These are phyloP conservation scores for Aspergillus sp. DNA, from an alignment of 2,329 filamentous ascomycete genomes.

Conservation along the genomic window DNA sequence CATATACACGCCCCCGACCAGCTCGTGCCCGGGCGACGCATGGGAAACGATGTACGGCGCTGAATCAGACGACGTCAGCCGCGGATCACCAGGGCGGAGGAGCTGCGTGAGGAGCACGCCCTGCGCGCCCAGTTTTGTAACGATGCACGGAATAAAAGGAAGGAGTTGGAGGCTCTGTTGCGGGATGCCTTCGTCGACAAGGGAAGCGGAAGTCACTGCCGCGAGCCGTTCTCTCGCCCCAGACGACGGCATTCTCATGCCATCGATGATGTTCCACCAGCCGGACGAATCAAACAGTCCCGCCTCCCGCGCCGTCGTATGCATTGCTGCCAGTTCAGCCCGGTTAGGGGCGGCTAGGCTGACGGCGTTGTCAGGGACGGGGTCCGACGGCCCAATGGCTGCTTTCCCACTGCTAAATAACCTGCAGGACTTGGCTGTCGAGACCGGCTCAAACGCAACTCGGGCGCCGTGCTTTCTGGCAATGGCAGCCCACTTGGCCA, in stretches of 20 bases:
- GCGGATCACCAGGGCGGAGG: slow-evolving; percentile 56
- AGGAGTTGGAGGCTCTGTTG: slow-evolving; percentile 76
- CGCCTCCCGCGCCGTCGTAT: slow-evolving; percentile 56
- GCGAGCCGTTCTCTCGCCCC: slow-evolving; percentile 64
- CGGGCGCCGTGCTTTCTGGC: slow-evolving; percentile 48
- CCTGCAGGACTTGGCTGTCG: slow-evolving; percentile 62
- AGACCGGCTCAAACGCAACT: slow-evolving; percentile 83
- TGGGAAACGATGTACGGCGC: slow-evolving; percentile 64
- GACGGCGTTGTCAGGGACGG: slow-evolving; percentile 56
- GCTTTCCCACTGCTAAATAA: slow-evolving; percentile 45
- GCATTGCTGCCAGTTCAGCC: slow-evolving; percentile 72
- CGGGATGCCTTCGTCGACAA: slow-evolving; percentile 74
- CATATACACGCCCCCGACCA: slow-evolving; percentile 82
- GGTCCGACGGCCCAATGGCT: slow-evolving; percentile 22
- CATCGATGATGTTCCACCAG: slow-evolving; percentile 76
- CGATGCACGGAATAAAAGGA: slow-evolving; percentile 74
- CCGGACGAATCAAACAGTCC: slow-evolving; percentile 58
- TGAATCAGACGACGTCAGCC: slow-evolving; percentile 53
- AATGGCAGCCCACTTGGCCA: slow-evolving; percentile 59
- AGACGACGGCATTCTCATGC: slow-evolving; percentile 59
- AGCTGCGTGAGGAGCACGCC: slow-evolving; percentile 70
- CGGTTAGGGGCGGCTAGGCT: slow-evolving; percentile 74
- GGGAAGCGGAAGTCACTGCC: slow-evolving; percentile 51
- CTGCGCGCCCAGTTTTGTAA: slow-evolving; percentile 70
- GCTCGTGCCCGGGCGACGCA: slow-evolving; percentile 41